These are phyloP conservation scores for Syncephalis fuscata DNA, from an alignment of 371 early-diverging fungal genomes.

Conservation along the genomic window DNA sequence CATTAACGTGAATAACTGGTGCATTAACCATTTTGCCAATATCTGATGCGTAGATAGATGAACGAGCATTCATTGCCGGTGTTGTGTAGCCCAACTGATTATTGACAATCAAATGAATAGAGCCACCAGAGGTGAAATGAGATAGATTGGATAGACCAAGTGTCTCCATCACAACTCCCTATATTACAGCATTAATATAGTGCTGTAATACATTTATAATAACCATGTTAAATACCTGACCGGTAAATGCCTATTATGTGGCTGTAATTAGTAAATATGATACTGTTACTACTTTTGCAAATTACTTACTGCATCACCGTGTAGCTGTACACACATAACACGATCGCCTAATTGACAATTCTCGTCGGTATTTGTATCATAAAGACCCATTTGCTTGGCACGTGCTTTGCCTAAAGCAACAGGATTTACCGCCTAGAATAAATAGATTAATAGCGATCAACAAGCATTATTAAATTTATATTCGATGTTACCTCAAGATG, in stretches of 20 bases:
- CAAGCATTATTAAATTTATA: constrained; percentile 6
- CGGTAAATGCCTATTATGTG: no score
- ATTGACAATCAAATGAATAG: constrained; percentile 90
- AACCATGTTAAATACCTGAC: background rate
- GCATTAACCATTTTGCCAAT: constrained; percentile 89
- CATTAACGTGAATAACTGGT: constrained; percentile 94
- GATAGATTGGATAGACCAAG: constrained; percentile 83
- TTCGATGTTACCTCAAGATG: constrained; percentile 41
- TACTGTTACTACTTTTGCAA: background rate
- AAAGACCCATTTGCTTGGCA: constrained; percentile 76
- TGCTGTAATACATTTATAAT: constrained; percentile 19
- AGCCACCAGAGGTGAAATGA: constrained; percentile 83
- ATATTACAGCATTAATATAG: no score
- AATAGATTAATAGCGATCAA: constrained; percentile 4
- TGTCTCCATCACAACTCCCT: constrained; percentile 92
- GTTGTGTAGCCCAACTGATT: constrained; percentile 97
- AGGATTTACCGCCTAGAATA: constrained; percentile 68
- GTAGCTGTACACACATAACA: constrained; percentile 81
- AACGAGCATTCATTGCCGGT: constrained; percentile 78
- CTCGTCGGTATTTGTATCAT: constrained; percentile 35
- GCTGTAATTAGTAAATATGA: no score
- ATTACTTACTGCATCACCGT: constrained; percentile 68
- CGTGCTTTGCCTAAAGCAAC: constrained; percentile 89
- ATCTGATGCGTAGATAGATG: constrained; percentile 80
- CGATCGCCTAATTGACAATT: constrained; percentile 71